Conservation (phyloP, 1,284 basidiomycete genomes). For the Cryptococcus neoformans region DNA sequence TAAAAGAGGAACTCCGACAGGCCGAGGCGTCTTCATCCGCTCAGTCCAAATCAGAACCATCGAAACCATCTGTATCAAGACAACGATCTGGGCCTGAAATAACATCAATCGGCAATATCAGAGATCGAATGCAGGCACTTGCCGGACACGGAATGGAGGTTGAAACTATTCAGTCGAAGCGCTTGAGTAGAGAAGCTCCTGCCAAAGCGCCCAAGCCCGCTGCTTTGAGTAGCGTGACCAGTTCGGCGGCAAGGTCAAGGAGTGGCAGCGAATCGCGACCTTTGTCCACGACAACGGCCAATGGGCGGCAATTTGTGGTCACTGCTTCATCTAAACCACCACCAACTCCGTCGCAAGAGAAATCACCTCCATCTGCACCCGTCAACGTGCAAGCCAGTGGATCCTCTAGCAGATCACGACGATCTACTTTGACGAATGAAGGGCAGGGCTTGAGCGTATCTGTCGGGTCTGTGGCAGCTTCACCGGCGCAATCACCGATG, state of each 20-base stretch:
- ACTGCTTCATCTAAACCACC: conserved; percentile 1
- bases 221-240: conserved; percentile 1
- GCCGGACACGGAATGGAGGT: conserved; percentile 46
- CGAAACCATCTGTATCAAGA: not conserved
- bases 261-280: conserved; percentile 11
- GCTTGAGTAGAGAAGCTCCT: conserved; percentile 32
- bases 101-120: conserved; percentile 41
- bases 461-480: not conserved
- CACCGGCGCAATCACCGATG: not conserved
- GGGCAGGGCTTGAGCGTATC: not conserved
- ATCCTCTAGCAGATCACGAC: conserved; percentile 21
- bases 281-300: not conserved
- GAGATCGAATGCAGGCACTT: conserved; percentile 48
- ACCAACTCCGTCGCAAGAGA: not conserved
- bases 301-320: not conserved
- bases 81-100: conserved; percentile 23
- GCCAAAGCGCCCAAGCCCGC: conserved; percentile 1
- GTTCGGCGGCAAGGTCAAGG: conserved; percentile 4
- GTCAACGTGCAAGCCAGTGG: conserved; percentile 13
- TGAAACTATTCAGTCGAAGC: conserved; percentile 19
- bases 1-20: conserved; percentile 34
- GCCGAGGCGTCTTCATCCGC: not conserved
- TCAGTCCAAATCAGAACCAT: conserved; percentile 9
- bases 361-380: not conserved
- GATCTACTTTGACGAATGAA: conserved; percentile 8